Base-by-base conservation (phyloP, 176 grass and related monocot genomes). In the Oryza glumipatula region DNA sequence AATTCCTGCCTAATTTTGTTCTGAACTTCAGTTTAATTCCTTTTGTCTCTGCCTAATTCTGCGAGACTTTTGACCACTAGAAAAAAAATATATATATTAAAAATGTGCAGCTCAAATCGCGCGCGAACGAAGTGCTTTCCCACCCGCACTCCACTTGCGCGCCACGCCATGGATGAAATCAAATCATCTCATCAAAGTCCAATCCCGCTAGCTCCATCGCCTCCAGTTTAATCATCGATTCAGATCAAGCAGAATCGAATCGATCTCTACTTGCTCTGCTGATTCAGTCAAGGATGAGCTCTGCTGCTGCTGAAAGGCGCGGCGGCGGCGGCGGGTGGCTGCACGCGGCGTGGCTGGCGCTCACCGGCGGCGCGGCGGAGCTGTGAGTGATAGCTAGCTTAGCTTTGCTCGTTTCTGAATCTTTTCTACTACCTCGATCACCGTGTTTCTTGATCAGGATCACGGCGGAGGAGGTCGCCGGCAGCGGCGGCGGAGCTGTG, bases 271-370 rank as follows among this genome's bases (percentile, higher is more conserved):
- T 39, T 39, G 38, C 38, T 5, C 6, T 58, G 52, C 52, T 21
- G 5, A 21, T 58, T 58, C 54, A 58, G 54, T 14, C 65, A 12
- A 26, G 1, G 6, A 75, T 75, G 73, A 51, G 45, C 14, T 1
- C 11, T 73, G 30, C 66, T 68, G 7, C 36, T 21, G 36, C 36
- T 38, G 36, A 4, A 45, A 47, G 41, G n/a, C 9, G 11, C 39
- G 39, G 39, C 7, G 38, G 24, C 43, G 71, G 24, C 43, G 71
- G 71, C 23, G 22, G 70, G 22, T 49, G 71, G 71, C 73, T 92
- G 35, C 82, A 78, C 80, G 63, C 88, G 46, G 77, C 87, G 28
- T 33, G 91, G 81, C 56, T 93, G 72, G 88, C 68, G 44, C 81
- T 89, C 84, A 87, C 87, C 52, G 84, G 80, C 52, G 84, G 80